phyloP scores from a whole-genome alignment of 2,329 filamentous ascomycete genomes.

The Tolypocladium guangdongense region DNA sequence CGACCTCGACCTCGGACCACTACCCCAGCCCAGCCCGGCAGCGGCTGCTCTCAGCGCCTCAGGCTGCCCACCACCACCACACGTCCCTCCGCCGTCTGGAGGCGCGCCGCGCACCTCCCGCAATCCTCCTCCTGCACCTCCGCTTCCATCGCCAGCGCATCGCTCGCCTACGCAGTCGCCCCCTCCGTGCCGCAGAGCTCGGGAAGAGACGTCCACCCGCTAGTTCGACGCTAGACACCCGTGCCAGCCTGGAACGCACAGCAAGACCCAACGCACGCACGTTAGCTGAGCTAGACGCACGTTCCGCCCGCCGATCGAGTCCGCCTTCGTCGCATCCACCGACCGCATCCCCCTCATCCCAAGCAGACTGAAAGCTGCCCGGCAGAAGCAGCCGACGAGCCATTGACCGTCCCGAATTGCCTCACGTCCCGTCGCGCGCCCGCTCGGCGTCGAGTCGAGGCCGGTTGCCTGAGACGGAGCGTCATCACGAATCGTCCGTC shows the following conservation, averaged over 20 bases:
- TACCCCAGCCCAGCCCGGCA: not conserved
- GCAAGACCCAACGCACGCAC: not conserved
- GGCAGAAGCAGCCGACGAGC: not conserved
- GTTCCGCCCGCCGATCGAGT: not conserved
- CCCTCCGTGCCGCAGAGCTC: not conserved
- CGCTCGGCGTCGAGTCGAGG: not conserved
- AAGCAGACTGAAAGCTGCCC: not conserved
- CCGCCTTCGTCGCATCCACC: not conserved
- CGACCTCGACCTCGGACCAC: not conserved
- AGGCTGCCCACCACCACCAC: not conserved
- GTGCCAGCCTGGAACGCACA: not conserved
- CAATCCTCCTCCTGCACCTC: not conserved
- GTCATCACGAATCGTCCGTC: conserved; percentile 1
- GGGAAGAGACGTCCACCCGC: not conserved
- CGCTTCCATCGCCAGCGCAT: not conserved
- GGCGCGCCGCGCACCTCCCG: not conserved
- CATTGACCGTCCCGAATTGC: not conserved
- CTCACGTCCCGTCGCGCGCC: not conserved
- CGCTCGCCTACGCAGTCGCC: not conserved
- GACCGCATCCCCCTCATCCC: not conserved
- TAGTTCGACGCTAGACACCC: not conserved
- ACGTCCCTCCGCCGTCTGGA: not conserved
- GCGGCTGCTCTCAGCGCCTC: not conserved
- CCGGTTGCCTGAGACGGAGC: not conserved
- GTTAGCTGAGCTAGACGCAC: not conserved